These are phyloP conservation scores for Amanita rubescens DNA, from an alignment of 768 basidiomycete genomes.

Conservation along the genomic window DNA sequence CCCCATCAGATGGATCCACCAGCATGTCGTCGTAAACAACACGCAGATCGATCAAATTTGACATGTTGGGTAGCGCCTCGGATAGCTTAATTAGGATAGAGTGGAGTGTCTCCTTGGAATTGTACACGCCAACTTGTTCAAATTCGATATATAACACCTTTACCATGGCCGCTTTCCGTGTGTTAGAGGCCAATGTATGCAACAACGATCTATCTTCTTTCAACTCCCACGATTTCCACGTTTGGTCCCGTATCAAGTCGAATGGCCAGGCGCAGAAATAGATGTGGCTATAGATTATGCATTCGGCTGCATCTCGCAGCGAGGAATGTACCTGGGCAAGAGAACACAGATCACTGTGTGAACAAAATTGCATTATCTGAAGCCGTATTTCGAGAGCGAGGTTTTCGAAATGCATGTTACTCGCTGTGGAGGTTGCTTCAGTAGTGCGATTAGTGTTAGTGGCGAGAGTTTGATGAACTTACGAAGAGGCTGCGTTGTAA, in stretches of 20 bases:
- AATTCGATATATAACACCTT: background rate
- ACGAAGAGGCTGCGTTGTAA: slow-evolving; percentile 32
- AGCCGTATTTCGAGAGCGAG: background rate
- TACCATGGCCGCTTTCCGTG: background rate
- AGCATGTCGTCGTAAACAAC: background rate
- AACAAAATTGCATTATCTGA: background rate
- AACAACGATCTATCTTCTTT: background rate
- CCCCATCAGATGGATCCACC: background rate
- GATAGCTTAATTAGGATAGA: background rate
- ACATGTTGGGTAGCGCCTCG: background rate
- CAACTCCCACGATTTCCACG: background rate
- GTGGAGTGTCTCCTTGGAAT: background rate
- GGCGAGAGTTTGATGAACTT: background rate
- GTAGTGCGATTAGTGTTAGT: background rate
- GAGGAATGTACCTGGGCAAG: background rate
- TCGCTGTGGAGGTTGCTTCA: background rate
- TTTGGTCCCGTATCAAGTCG: background rate
- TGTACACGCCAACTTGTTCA: background rate
- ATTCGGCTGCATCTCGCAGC: background rate
- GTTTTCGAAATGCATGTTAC: background rate
- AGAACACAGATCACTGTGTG: background rate
- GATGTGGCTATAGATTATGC: background rate
- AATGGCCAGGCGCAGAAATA: background rate
- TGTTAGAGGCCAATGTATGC: background rate
- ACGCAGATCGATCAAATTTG: background rate